Percentiles rank a stretch among this genome's conserved stretches.
phyloP scores from a whole-genome alignment of 192 early-diverging fungal species.

The Entrophospora sp. region DNA sequence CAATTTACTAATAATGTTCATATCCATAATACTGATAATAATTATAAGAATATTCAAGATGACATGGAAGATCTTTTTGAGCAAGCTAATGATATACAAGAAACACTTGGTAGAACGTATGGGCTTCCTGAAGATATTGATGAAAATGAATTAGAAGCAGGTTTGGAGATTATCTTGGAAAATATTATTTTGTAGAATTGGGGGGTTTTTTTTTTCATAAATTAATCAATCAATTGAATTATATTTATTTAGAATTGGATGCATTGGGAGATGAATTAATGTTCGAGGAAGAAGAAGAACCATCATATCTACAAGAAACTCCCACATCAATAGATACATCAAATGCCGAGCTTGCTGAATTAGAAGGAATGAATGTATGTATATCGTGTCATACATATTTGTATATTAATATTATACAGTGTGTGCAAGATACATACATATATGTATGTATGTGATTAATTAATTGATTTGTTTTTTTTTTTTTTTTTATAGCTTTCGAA shows the following conservation, averaged over 20 bases:
- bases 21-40: background rate
- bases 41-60: conserved; percentile 76
- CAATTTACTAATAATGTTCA: too few species aligned
- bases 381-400: too few species aligned
- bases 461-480: background rate
- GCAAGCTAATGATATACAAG: conserved; percentile 95
- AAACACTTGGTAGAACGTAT: conserved; percentile 86
- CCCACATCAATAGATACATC: conserved; percentile 36
- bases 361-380: conserved; percentile 40
- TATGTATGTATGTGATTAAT: background rate
- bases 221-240: too few species aligned
- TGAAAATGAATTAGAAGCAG: conserved; percentile 94
- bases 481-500: background rate
- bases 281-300: conserved; percentile 71
- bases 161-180: too few species aligned
- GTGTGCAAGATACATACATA: too few species aligned
- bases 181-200: too few species aligned
- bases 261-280: conserved; percentile 88
- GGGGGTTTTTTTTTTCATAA: too few species aligned
- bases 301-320: conserved; percentile 78
- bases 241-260: conserved; percentile 75
- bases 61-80: conserved; percentile 98
- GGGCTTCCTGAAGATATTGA: conserved; percentile 92
- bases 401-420: too few species aligned
- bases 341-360: conserved; percentile 32